A percentile compares a stretch with the other conserved stretches of the same genome.
These are phyloP conservation scores for Coniochaeta sp. DNA, from an alignment of 2,329 filamentous ascomycete genomes.

Conservation along the genomic window DNA sequence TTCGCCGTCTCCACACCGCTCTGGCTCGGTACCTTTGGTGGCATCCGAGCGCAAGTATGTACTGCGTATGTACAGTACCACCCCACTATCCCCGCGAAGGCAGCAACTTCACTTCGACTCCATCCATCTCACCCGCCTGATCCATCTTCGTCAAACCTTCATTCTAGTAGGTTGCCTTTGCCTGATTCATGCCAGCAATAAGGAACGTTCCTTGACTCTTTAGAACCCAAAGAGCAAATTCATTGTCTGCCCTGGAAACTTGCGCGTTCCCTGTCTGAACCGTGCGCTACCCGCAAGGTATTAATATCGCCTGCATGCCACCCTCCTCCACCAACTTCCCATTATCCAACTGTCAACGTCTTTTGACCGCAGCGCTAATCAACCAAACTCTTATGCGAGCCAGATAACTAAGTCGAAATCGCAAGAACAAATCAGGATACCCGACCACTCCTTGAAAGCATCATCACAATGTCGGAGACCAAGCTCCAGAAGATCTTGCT, in stretches of 20 bases:
- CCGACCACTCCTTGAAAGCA: not conserved
- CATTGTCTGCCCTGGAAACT: not conserved
- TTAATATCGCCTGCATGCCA: not conserved
- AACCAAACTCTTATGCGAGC: not conserved
- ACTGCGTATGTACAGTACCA: not conserved
- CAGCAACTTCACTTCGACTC: not conserved
- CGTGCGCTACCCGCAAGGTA: not conserved
- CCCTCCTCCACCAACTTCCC: not conserved
- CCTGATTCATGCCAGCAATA: not conserved
- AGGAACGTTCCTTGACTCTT: not conserved
- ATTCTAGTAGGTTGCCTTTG: not conserved
- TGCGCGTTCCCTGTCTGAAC: not conserved
- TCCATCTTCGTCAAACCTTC: not conserved
- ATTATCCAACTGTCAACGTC: not conserved
- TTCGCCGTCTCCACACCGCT: not conserved
- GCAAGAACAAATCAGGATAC: not conserved
- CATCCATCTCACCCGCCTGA: not conserved
- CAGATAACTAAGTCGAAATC: not conserved
- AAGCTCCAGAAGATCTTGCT: conserved; percentile 38
- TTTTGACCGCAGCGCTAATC: not conserved
- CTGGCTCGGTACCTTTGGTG: not conserved
- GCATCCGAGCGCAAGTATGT: not conserved
- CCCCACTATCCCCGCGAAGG: not conserved
- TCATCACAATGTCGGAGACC: conserved; percentile 19
- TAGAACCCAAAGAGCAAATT: not conserved